Base-by-base conservation (phyloP, 2,329 filamentous ascomycete genomes). In the Harringtonia lauricola region DNA sequence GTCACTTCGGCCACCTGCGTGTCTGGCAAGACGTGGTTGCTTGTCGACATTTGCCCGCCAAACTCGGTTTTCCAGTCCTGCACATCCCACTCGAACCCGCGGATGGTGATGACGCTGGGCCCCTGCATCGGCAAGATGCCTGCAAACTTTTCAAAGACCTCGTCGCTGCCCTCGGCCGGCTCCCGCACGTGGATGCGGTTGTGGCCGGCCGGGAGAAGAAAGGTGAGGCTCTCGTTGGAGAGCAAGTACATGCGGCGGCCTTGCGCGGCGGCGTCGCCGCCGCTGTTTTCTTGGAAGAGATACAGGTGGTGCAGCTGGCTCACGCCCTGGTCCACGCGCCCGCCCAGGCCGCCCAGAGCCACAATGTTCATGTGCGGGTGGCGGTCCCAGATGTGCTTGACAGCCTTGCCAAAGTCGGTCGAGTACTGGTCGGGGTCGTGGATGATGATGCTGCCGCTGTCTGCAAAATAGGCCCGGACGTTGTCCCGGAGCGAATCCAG, bases 41-140 rank as follows among this genome's bases (percentile, higher is more conserved):
- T 92, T 45, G 86, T 90, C 58, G 84, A 89, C 47, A 90, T 57
- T 51, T 74, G 71, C 1, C 79, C 81, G 8, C 84, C 83, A 57
- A 92, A 83, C 54, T 75, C 70, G 1, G 84, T 95, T 51, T 74
- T 64, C 88, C 90, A 95, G 47, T 86, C 68, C 47, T 70, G 59
- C 2, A 98, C 85, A 62, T 98, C 88, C 92, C 92, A 98, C 58
- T 94, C 81, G 18, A 96, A 67, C 0, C 92, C 92, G 14, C 68
- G 64, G 0, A 86, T 94, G 8, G 79, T 82, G 53, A 98, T 87
- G n/a, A 72, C 61, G 38, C 85, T 82, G 3, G 81, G 76, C n/a
- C 81, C 85, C 44, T 80, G 83, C 19, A 17, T 19, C 8, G 92
- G 92, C 35, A 96, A 68, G 49, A 96, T 85, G 12, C 92, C 92